Base-by-base conservation (phyloP, 2,329 filamentous ascomycete species). In the Didymella glomerata region DNA sequence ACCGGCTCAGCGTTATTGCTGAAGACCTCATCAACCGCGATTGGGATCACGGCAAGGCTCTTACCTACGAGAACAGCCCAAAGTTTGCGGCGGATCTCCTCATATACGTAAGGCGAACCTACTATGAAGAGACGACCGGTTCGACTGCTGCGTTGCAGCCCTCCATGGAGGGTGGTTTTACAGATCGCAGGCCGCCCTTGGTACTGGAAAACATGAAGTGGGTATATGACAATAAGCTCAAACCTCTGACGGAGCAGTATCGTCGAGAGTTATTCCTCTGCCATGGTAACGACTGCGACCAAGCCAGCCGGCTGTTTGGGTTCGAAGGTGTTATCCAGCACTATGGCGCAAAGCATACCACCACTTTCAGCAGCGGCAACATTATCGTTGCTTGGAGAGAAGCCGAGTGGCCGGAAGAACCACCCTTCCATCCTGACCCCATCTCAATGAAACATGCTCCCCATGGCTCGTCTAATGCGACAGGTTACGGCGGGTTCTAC, bases 131-230 rank as follows among this genome's bases (percentile, higher is more conserved):
- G 51, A 79, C 79, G 38, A 90, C 90, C 71, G 82, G 87, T 48
- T 82, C 83, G 52, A 79, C 79, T 41, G 78, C 80, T 46, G 78
- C 57, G 41, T 42, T 22, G 40, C 63, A 48, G 16, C 34, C 42
- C 14, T 54, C 46, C 7, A 48, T 55, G 20, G 57, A 60, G 28
- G 42, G 22, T 10, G 40, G 45, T 20, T 38, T 54, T 30, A 57
- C 65, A 61, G 51, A 64, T 25, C 40, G 50, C 28, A 86, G 83
- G 25, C 83, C 86, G 72, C 88, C 84, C 70, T 80, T 94, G 51
- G 90, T 88, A 1, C 78, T 95, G 65, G 91, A 94, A 71, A 92
- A 93, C 70, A 93, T 95, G 90, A 93, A 90, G 76, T 94, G 89
- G 87, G 81, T 93, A 28, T 93, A 90, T 73, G 90, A 93, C 69